phyloP scores from a whole-genome alignment of 352 stramenopile species.

The Hyaloperonospora arabidopsidis region DNA sequence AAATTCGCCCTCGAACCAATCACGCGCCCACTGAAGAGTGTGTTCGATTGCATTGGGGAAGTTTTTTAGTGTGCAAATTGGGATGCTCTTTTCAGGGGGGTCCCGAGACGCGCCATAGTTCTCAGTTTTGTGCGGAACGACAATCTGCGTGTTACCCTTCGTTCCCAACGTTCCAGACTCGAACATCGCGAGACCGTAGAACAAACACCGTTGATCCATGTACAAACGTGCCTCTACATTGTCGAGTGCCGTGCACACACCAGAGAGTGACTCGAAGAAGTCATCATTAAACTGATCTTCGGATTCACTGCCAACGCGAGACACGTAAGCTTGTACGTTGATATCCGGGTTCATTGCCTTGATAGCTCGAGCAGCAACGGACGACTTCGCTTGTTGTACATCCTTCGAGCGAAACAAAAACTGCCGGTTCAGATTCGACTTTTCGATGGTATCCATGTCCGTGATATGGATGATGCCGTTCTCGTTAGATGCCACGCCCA shows the following conservation, averaged over 20 bases:
- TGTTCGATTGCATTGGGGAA: slow-evolving; percentile 99
- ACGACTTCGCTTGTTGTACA: slow-evolving; percentile 95
- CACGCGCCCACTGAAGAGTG: slow-evolving; percentile 96
- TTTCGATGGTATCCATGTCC: slow-evolving; percentile 99
- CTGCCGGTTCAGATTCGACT: slow-evolving; percentile 97
- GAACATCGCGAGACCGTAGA: slow-evolving; percentile 96
- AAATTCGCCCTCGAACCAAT: slow-evolving; percentile 99
- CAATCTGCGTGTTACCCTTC: slow-evolving; percentile 95
- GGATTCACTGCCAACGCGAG: slow-evolving; percentile 89
- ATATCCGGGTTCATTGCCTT: slow-evolving; percentile 94
- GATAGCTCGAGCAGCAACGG: slow-evolving; percentile 87
- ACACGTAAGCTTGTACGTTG: slow-evolving; percentile 84
- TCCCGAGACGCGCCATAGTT: slow-evolving; percentile 98
- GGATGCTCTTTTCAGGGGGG: slow-evolving; percentile 98
- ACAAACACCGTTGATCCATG: slow-evolving; percentile 95
- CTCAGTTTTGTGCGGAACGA: slow-evolving; percentile 87
- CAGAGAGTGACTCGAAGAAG: slow-evolving; percentile 93
- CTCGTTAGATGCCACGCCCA: slow-evolving; percentile 90
- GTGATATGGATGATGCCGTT: slow-evolving; percentile 91
- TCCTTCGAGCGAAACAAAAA: slow-evolving; percentile 98
- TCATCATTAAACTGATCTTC: slow-evolving; percentile 98
- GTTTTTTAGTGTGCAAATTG: slow-evolving; percentile 99
- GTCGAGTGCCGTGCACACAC: slow-evolving; percentile 97
- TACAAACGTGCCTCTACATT: slow-evolving; percentile 98
- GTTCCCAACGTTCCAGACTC: slow-evolving; percentile 98